Percentiles rank a stretch among this genome's conserved stretches.
These are phyloP conservation scores for Colletotrichum cereale DNA, from an alignment of 2,329 filamentous ascomycete species.

Conservation along the genomic window DNA sequence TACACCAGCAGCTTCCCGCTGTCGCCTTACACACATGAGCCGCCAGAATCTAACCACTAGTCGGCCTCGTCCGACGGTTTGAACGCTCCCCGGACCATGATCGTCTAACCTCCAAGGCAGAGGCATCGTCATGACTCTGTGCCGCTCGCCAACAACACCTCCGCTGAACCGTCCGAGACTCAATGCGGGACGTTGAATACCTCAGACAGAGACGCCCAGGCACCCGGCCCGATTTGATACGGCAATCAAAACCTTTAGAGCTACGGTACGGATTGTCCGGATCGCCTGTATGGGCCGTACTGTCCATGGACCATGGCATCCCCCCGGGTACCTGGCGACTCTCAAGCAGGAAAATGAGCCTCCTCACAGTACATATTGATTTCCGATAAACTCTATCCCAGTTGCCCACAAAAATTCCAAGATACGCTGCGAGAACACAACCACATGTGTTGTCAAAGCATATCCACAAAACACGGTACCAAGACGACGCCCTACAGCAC, in stretches of 20 bases:
- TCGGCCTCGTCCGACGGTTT: conserved; percentile 10
- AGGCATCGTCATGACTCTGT: conserved; percentile 25
- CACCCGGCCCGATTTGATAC: conserved; percentile 21
- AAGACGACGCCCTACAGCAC: background rate
- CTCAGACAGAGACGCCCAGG: conserved; percentile 7
- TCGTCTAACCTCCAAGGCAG: conserved; percentile 35
- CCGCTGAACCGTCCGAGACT: conserved; percentile 13
- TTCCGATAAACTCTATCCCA: conserved; percentile 31
- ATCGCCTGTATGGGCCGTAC: conserved; percentile 15
- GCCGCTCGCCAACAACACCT: background rate
- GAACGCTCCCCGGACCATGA: conserved; percentile 29
- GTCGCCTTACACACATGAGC: conserved; percentile 27
- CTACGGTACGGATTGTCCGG: conserved; percentile 2
- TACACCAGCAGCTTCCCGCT: conserved; percentile 3
- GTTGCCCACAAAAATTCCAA: conserved; percentile 20
- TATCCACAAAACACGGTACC: background rate
- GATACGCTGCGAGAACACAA: conserved; percentile 22
- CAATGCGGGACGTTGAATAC: conserved; percentile 18
- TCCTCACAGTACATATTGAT: background rate
- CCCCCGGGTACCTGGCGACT: conserved; percentile 1
- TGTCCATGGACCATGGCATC: conserved; percentile 12
- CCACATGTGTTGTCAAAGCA: conserved; percentile 5
- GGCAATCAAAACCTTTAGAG: background rate
- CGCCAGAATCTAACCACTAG: conserved; percentile 21
- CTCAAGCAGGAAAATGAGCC: conserved; percentile 18